Percentiles rank a stretch among this genome's conserved stretches.
Conservation (phyloP, 2,329 filamentous ascomycete genomes). For the Fusarium sublunatum region DNA sequence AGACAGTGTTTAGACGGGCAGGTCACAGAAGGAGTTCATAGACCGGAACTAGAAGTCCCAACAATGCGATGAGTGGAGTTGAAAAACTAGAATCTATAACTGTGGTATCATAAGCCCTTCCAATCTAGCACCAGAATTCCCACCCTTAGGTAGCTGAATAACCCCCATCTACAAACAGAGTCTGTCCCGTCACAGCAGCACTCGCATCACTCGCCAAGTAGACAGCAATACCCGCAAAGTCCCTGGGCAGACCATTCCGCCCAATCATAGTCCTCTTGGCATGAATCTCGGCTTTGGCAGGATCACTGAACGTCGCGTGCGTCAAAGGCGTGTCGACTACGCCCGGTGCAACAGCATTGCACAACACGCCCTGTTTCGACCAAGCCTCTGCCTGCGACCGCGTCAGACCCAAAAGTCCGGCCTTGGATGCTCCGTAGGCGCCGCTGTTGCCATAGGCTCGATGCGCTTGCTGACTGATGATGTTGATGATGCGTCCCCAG, state of each 20-base stretch:
- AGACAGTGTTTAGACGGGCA: not conserved
- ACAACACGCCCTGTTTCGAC: constrained; percentile 49
- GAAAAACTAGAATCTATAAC: not conserved
- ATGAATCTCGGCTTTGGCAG: constrained; percentile 39
- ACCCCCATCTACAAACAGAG: constrained; percentile 51
- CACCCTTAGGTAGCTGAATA: constrained; percentile 45
- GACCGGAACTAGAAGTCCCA: too few species aligned
- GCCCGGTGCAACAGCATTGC: constrained; percentile 50
- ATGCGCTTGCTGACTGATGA: constrained; percentile 49
- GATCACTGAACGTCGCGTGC: constrained; percentile 37
- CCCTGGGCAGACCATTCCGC: constrained; percentile 47
- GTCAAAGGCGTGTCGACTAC: constrained; percentile 48
- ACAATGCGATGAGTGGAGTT: not conserved
- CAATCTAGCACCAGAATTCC: not conserved
- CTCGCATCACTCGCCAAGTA: constrained; percentile 49
- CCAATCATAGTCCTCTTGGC: constrained; percentile 48
- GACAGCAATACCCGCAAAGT: constrained; percentile 49
- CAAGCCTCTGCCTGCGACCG: constrained; percentile 52
- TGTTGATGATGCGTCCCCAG: constrained; percentile 50
- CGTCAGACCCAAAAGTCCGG: constrained; percentile 48
- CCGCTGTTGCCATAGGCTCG: constrained; percentile 50
- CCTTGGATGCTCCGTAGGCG: constrained; percentile 50
- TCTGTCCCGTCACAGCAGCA: constrained; percentile 49
- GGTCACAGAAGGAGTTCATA: not conserved
- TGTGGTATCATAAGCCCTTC: not conserved